These are phyloP conservation scores for Zea mays DNA, from an alignment of 176 grass and related monocot genomes.

Conservation along the genomic window DNA sequence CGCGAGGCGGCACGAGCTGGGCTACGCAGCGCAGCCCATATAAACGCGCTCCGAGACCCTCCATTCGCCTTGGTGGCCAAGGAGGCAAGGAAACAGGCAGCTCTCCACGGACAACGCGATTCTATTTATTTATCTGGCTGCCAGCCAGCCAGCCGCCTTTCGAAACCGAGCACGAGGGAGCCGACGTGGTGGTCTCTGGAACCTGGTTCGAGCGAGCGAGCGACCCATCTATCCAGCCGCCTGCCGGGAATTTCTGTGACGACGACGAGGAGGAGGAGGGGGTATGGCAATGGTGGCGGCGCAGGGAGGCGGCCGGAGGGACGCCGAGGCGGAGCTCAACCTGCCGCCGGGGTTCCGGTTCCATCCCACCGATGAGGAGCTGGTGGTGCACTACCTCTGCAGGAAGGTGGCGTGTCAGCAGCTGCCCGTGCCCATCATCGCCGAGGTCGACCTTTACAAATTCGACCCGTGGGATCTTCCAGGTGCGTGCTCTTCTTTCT, in stretches of 20 bases:
- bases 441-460: conserved; percentile 94
- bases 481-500: conserved; percentile 21
- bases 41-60: conserved; percentile 5
- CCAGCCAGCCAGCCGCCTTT: conserved; percentile 36
- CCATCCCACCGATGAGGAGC: conserved; percentile 97
- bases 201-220: background rate
- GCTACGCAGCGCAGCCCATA: conserved; percentile 13
- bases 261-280: too few relatives aligned
- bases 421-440: conserved; percentile 76
- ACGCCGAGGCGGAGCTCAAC: conserved; percentile 76
- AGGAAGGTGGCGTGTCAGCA: conserved; percentile 50
- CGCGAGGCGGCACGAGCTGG: background rate
- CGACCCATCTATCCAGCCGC: too few relatives aligned
- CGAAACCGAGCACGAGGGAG: conserved; percentile 25
- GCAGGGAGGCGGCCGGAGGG: conserved; percentile 43
- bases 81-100: conserved; percentile 33
- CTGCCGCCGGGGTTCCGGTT: conserved; percentile 93
- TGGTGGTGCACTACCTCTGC: conserved; percentile 75
- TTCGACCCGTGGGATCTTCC: conserved; percentile 85
- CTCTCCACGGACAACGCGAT: too few relatives aligned
- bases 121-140: too few relatives aligned
- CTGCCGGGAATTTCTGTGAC: too few relatives aligned
- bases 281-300: conserved; percentile 12
- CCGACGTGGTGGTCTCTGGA: conserved; percentile 17
- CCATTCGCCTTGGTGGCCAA: conserved; percentile 30